Base-by-base conservation (phyloP, 371 early-diverging fungal species). In the Lichtheimia corymbifera region DNA sequence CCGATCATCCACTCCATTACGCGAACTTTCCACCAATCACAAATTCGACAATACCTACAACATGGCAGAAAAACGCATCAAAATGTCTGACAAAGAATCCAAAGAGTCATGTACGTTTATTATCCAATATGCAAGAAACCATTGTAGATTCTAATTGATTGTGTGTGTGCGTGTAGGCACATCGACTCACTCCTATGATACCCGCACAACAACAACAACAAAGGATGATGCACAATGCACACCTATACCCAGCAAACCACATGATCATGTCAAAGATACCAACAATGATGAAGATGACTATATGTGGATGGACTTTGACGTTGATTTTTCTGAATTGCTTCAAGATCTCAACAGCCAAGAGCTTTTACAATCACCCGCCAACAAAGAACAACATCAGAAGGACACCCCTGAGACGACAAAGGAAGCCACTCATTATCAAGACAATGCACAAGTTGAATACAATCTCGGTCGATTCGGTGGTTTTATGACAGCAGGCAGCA, bases 401-500 rank as follows among this genome's bases (percentile, higher is more conserved):
- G 7, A 28, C 2, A 35, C 35, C 9, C 35, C 35, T 35, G 35
- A 35, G 9, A 9, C 35, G 9, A 35, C 35, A 35, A 6, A 35
- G 35, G 0, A 35, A 11, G 11, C 35, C 11, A 4, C 42, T 2
- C 1, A 15, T 22, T 22, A 47, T 18, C 47, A 47, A 17, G 56
- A 70, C 9, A 58, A 70, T 4, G 22, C 64, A 50, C 59, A 71
- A 18, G 65, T 71, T 12, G 63, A 53, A 25, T 62, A 64, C 24
- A 68, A 54, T 15, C 11, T 59, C 7, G 24, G 0, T 5, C 18
- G 53, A 9, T 66, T 55, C 53, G 61, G 60, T 24, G 65, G 53
- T 25, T 66, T 53, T 35, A 35, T 55, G 43, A 69, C 61, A 13
- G 71, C 61, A n/a, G 63, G 58, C 15, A 66, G 62, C 51, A 53